A percentile compares a stretch with the other conserved stretches of the same genome.
Conservation (phyloP, 305 asterid genomes). For the Fraxinus ornus region DNA sequence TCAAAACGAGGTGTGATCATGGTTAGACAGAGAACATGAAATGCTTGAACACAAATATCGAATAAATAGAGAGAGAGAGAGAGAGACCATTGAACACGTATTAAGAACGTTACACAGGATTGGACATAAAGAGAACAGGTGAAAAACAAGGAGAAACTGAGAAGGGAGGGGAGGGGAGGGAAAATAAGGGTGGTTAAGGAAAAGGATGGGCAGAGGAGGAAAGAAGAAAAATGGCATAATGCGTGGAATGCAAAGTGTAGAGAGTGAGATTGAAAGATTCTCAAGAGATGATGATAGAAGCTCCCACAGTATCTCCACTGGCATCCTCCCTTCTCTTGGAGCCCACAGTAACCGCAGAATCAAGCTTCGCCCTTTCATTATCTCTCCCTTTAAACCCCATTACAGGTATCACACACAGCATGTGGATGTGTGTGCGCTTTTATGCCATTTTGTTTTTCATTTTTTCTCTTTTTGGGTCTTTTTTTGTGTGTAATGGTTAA, state of each 20-base stretch:
- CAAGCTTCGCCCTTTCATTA: slow-evolving; percentile 42
- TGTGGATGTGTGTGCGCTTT: background rate
- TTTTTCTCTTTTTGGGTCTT: background rate
- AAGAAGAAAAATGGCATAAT: slow-evolving; percentile 21
- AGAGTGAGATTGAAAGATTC: slow-evolving; percentile 40
- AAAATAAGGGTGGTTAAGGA: background rate
- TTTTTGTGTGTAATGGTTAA: background rate
- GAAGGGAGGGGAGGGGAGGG: background rate
- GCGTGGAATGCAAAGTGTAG: slow-evolving; percentile 28
- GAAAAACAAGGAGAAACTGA: background rate
- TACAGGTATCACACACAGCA: slow-evolving; percentile 37
- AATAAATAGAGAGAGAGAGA: background rate
- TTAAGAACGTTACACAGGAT: background rate
- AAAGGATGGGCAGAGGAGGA: background rate
- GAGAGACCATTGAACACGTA: background rate
- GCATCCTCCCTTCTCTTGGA: slow-evolving; percentile 78
- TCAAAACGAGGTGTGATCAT: background rate
- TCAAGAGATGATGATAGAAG: slow-evolving; percentile 54
- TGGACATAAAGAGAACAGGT: background rate
- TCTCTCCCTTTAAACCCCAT: slow-evolving; percentile 59
- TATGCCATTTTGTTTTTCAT: background rate
- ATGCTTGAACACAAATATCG: background rate
- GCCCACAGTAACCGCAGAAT: slow-evolving; percentile 42
- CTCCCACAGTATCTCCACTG: slow-evolving; percentile 40
- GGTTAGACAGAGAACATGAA: background rate